Conservation (phyloP, 2,329 filamentous ascomycete genomes). For the Cladosporium phlei region DNA sequence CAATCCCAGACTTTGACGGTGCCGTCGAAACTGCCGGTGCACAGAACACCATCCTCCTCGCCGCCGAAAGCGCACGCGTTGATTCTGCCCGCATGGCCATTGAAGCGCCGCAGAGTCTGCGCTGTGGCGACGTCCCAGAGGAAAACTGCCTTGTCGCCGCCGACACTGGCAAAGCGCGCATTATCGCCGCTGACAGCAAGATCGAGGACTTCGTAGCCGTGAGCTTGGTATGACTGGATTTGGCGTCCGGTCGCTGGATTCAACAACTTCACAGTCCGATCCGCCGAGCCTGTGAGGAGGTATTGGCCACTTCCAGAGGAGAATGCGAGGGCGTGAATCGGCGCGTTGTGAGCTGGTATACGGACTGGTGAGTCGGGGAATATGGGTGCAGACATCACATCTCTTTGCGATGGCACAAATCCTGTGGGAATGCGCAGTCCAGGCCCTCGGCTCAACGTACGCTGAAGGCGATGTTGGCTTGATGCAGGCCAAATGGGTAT, state of each 20-base stretch:
- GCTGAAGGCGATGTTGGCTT: too few relatives aligned
- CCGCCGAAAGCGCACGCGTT: conserved; percentile 78
- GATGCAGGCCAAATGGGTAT: too few relatives aligned
- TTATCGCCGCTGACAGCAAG: conserved; percentile 71
- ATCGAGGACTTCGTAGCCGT: conserved; percentile 88
- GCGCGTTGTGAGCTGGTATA: conserved; percentile 12
- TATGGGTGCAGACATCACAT: conserved; percentile 1
- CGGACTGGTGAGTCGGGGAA: conserved; percentile 4
- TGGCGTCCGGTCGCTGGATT: conserved; percentile 59
- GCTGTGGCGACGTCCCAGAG: conserved; percentile 89
- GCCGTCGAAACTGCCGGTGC: conserved; percentile 69
- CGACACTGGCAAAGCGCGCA: conserved; percentile 76
- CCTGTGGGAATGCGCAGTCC: too few relatives aligned
- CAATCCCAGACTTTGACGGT: conserved; percentile 73
- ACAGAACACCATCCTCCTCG: conserved; percentile 66
- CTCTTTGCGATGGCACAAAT: neutral
- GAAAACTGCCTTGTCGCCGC: conserved; percentile 86
- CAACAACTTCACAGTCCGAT: conserved; percentile 80
- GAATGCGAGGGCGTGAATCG: conserved; percentile 48
- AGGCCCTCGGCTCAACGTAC: too few relatives aligned
- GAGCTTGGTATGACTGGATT: conserved; percentile 82
- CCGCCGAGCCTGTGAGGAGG: conserved; percentile 77
- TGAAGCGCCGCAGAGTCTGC: conserved; percentile 70
- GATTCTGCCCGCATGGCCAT: conserved; percentile 60
- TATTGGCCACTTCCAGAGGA: conserved; percentile 47